Base-by-base conservation (phyloP, 129 eudicot species). In the Calendula officinalis region DNA sequence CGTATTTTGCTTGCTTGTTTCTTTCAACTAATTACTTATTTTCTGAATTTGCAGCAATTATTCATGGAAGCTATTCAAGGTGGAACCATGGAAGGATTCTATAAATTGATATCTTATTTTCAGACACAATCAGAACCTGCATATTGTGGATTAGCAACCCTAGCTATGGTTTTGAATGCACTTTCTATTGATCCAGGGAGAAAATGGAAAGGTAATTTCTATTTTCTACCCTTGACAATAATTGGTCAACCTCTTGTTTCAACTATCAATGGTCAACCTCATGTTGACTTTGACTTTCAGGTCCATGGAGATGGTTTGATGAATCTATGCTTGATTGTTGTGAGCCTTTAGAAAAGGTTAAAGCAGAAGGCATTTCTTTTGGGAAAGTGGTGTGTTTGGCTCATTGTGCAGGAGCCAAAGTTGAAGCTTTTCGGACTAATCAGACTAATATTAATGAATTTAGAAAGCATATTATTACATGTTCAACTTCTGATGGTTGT, bases 301-400 rank as follows among this genome's bases (percentile, higher is more conserved):
- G 50, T 45, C 50, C 50, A 45, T 45, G 50, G 50, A 45, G 50
- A 14, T 45, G 50, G 50, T 45, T 11, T 45, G 50, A 45, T 45
- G 50, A 44, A 44, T 44, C 49, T 44, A 44, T 44, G 49, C 49
- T 44, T 0, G 49, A 44, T 44, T 44, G 49, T 13, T 44, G 49
- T 13, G 49, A 44, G 49, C 12, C 49, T 44, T 5, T 44, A 44
- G 49, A 44, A 44, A 44, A 44, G 14, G 49, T 44, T 44, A 44
- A 44, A 44, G 49, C 49, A 8, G 49, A 44, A 44, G 49, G 50
- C 34, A 83, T 89, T 45, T 83, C 97, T 10, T 89, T 89, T 50
- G 94, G 94, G 66, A 89, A 89, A 63, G 87, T 89, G 54, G 86
- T 80, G 35, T 82, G 87, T 64, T 71, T 89, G 77, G 97, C 90